phyloP scores from a whole-genome alignment of 2,329 filamentous ascomycete genomes.

The Aspergillus sp. region DNA sequence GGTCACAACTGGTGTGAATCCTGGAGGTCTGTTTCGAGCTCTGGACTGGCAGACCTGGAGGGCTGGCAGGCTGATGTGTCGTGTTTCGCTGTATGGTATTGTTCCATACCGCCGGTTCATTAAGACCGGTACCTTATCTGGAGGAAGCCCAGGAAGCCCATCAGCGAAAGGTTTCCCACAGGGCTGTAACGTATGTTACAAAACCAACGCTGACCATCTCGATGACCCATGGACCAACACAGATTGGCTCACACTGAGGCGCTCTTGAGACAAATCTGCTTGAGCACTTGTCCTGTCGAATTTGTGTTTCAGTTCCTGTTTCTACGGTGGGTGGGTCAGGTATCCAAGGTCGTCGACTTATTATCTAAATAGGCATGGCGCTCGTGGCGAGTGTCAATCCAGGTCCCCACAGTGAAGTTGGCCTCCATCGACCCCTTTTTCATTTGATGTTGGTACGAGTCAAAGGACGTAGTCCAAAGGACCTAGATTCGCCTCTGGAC shows the following conservation, averaged over 20 bases:
- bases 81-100: neutral
- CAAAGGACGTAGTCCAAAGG: neutral
- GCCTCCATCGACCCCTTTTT: slow-evolving; percentile 3
- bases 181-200: neutral
- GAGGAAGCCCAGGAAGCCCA: neutral
- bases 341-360: neutral
- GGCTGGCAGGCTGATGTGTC: neutral
- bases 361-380: neutral
- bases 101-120: neutral
- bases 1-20: neutral
- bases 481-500: neutral
- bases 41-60: neutral
- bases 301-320: slow-evolving; percentile 9
- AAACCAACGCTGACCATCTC: neutral
- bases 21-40: slow-evolving; percentile 1
- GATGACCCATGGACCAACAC: neutral
- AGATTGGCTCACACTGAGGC: neutral
- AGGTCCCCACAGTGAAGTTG: neutral
- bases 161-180: neutral
- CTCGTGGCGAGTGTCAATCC: slow-evolving; percentile 6
- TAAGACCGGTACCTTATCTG: neutral
- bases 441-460: neutral
- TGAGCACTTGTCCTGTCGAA: neutral
- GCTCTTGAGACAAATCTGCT: neutral
- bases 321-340: slow-evolving; percentile 1